A percentile compares a stretch with the other conserved stretches of the same genome.
These are phyloP conservation scores for Lithohypha guttulata DNA, from an alignment of 2,329 filamentous ascomycete species.

Conservation along the genomic window DNA sequence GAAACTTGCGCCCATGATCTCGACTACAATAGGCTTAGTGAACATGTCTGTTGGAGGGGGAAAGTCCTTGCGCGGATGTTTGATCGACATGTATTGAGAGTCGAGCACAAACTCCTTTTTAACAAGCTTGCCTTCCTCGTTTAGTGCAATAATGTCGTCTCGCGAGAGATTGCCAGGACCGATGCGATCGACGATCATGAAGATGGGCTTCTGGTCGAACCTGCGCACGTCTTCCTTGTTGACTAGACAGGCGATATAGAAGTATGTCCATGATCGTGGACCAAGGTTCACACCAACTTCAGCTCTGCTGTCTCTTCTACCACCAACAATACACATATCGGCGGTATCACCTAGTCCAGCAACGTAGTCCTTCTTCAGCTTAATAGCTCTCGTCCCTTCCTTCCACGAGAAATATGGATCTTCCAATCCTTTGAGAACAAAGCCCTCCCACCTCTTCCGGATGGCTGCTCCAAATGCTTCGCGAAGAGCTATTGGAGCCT, in stretches of 20 bases:
- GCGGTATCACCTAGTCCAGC: constrained; percentile 66
- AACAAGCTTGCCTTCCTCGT: constrained; percentile 37
- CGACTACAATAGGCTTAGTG: constrained; percentile 61
- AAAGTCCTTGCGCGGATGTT: neutral
- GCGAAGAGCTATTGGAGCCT: constrained; percentile 46
- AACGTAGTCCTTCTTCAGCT: constrained; percentile 81
- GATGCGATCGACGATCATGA: constrained; percentile 56
- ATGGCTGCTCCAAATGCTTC: constrained; percentile 59
- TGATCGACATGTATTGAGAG: constrained; percentile 20
- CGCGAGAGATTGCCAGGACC: constrained; percentile 40
- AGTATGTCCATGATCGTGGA: constrained; percentile 63
- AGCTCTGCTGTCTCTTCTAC: constrained; percentile 55
- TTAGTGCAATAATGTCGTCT: constrained; percentile 42
- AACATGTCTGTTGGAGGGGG: constrained; percentile 42
- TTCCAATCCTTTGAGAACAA: constrained; percentile 66
- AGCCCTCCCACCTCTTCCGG: constrained; percentile 58
- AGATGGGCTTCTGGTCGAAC: constrained; percentile 44
- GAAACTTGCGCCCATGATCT: constrained; percentile 70
- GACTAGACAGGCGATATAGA: constrained; percentile 64
- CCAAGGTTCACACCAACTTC: constrained; percentile 46
- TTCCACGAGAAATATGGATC: constrained; percentile 59
- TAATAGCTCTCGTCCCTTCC: constrained; percentile 51
- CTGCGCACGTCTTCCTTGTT: constrained; percentile 53
- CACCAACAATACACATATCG: constrained; percentile 72
- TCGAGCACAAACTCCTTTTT: constrained; percentile 31